Evolutionary conservation across 306 rosid genomes (phyloP), one percentile per base, ranked within the genome.

Genomic region (Lablab purpureus): DNA sequence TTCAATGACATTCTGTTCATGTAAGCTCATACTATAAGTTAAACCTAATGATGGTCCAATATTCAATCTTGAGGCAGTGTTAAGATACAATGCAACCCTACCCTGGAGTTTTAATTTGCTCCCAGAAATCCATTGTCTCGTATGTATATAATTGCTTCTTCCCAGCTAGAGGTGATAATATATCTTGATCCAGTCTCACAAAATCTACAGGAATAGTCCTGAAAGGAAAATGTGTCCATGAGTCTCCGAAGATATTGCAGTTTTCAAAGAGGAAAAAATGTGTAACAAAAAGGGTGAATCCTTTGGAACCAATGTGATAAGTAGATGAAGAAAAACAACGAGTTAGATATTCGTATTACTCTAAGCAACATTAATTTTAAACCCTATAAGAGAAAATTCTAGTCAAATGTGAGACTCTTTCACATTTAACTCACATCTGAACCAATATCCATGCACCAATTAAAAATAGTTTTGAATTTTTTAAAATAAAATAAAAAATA

Each of bases 71-170:
- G 46, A 79, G 37, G 74, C 8, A 67, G 49, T 46, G 41, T 51
- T 65, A 49, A 41, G 76, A 79, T 36, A 46, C 47, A 17, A 56
- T 40, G 82, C 11, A 82, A 43, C 55, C 82, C 47, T 84, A 93
- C 98, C 94, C 99, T 1, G 99, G 97, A 79, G 97, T 95, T 87
- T 95, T 95, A 73, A 95, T 95, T 80, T 95, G 99, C 83, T 95
- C 98, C 99, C 97, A 95, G 87, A 90, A 93, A 82, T 93, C 97
- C 86, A 45, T 81, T 73, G 97, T 91, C 82, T 95, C 94, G 7
- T 90, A 91, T 3, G 99, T 93, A 78, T 90, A 91, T 37, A 95
- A 84, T 84, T 91, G 89, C 84, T 93, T 90, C 91, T 91, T 95
- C 78, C 99, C 99, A 1, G 99, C 99, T 47, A 95, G 87, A 68